phyloP scores from a whole-genome alignment of 768 basidiomycete species.

The Tricholoma sp. region DNA sequence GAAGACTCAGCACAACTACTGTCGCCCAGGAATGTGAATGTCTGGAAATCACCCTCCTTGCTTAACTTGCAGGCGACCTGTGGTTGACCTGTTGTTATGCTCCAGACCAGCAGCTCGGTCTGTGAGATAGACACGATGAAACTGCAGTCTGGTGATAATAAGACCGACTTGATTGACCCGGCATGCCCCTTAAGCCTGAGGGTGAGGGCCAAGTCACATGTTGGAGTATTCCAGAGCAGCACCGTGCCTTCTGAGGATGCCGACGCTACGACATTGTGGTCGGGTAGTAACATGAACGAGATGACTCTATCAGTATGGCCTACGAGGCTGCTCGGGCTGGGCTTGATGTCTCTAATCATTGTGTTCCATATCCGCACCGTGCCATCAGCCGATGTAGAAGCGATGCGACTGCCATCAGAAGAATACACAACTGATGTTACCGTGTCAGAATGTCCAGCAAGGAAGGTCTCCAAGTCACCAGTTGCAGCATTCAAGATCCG shows the following conservation, averaged over 20 bases:
- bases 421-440: constrained; percentile 22
- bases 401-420: constrained; percentile 16
- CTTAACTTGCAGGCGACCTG: too few relatives aligned
- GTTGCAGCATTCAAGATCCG: constrained; percentile 1
- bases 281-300: too few relatives aligned
- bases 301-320: too few relatives aligned
- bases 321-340: not conserved
- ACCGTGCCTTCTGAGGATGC: not conserved
- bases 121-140: too few relatives aligned
- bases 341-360: not conserved
- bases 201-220: too few relatives aligned
- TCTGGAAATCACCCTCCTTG: too few relatives aligned
- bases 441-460: constrained; percentile 11
- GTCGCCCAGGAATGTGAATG: too few relatives aligned
- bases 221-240: not conserved
- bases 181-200: constrained; percentile 10
- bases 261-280: not conserved
- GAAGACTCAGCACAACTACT: too few relatives aligned
- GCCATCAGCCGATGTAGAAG: constrained; percentile 14
- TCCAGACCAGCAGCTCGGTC: too few relatives aligned
- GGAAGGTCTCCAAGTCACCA: not conserved
- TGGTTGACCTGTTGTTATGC: too few relatives aligned
- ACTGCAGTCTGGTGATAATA: too few relatives aligned
- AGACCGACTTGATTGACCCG: constrained; percentile 7
- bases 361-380: constrained; percentile 19